phyloP scores from a whole-genome alignment of 768 basidiomycete genomes.

The Cyclocybe cylindracea region DNA sequence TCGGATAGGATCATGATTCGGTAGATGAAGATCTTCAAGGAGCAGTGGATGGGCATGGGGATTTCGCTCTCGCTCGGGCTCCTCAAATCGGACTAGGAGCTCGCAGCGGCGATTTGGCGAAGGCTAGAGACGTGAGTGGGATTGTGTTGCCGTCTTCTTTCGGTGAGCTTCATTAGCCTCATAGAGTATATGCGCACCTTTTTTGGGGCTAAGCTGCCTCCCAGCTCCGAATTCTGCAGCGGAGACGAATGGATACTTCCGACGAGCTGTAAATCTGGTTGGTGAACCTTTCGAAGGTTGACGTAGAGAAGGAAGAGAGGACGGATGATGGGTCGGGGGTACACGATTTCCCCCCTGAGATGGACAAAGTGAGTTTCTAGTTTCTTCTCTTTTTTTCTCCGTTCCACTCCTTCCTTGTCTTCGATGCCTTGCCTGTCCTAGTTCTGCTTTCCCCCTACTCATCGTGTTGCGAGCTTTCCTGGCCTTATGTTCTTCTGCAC shows the following conservation, averaged over 20 bases:
- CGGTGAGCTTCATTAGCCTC: conserved; percentile 1
- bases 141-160: conserved; percentile 40
- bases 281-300: conserved; percentile 62
- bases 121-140: conserved; percentile 84
- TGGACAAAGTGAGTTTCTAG: conserved; percentile 35
- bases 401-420: too few relatives aligned
- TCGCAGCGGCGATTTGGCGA: conserved; percentile 89
- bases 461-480: too few relatives aligned
- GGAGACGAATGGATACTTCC: conserved; percentile 31
- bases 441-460: too few relatives aligned
- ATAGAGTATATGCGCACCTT: too few relatives aligned
- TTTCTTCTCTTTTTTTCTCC: too few relatives aligned
- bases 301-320: conserved; percentile 57
- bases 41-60: conserved; percentile 86
- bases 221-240: too few relatives aligned
- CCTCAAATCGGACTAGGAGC: conserved; percentile 72
- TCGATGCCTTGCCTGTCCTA: too few relatives aligned
- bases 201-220: too few relatives aligned
- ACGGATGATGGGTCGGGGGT: conserved; percentile 73
- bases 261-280: conserved; percentile 70
- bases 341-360: conserved; percentile 66
- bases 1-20: conserved; percentile 79
- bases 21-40: conserved; percentile 90
- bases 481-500: too few relatives aligned
- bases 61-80: conserved; percentile 81